Evolutionary conservation across 1,284 basidiomycete genomes (phyloP), one percentile per base, ranked within the genome.

Genomic region (Boletus coffeatus): DNA sequence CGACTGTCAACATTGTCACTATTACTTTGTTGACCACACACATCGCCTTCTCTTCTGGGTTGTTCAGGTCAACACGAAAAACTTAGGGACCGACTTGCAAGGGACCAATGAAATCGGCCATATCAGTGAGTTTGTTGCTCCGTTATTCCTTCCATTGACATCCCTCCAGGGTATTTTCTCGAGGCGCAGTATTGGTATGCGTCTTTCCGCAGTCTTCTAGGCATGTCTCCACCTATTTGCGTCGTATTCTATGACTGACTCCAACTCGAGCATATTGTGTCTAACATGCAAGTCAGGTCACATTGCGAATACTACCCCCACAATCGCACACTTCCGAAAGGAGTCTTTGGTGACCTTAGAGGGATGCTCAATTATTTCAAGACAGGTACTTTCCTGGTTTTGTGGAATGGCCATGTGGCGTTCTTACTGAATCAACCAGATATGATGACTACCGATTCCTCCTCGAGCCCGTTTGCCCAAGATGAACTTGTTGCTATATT

Each of bases 271-370:
- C 13, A 9, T 21, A 18, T 37, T 2, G 0, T 9, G 4, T 48
- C 16, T 67, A 13, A 67, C 29, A 21, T 56, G 50, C 14, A 56
- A 37, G 29, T 9, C 9, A 68, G 67, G 69, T 59, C 66, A 0
- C 67, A 70, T 18, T 69, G 69, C 16, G 62, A 68, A 62, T 70
- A 65, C 39, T 67, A 70, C 9, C 67, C 69, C 2, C 57, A 70
- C 5, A 32, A 29, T 53, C 55, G 67, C 13, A 41, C 10, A 3
- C 58, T 68, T 58, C 64, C 60, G 0, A 39, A 37, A 29, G 4
- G 5, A 4, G 36, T 39, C 1, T 65, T 68, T 13, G 59, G 32
- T 11, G 62, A 69, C 5, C 65, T 70, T 1, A 67, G 67, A 48
- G 68, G 69, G 10, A 61, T 70, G 39, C 60, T 71, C 9, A 67